Evolutionary conservation across 495 filamentous ascomycete species (phyloP).

Genomic region (Penicillium dipodomyicola): DNA sequence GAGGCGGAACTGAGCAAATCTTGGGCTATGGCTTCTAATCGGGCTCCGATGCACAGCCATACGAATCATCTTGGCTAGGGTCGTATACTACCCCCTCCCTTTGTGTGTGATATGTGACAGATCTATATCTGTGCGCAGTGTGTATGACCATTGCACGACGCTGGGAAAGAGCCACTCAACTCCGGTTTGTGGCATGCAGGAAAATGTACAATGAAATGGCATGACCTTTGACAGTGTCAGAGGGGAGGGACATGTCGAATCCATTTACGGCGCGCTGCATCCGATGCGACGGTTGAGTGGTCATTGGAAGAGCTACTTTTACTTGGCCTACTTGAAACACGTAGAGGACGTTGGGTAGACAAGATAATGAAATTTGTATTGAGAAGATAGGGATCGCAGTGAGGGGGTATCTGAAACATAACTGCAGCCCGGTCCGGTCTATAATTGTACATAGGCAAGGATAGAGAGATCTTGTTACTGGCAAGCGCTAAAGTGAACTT

Average conservation of each 20-base stretch:
- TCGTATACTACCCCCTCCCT: not conserved
- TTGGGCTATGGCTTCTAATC: not conserved
- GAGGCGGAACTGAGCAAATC: not conserved
- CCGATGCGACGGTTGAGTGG: not conserved
- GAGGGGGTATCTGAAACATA: conserved; percentile 28
- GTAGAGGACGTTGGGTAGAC: not conserved
- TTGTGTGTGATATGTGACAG: not conserved
- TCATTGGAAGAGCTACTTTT: not conserved
- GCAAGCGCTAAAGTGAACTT: conserved; percentile 6
- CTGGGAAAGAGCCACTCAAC: not conserved
- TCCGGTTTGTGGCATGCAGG: not conserved
- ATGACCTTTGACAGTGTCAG: not conserved
- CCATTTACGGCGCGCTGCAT: not conserved
- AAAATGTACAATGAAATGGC: not conserved
- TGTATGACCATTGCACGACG: not conserved
- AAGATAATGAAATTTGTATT: conserved; percentile 2
- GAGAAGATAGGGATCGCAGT: conserved; percentile 2
- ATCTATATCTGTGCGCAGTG: not conserved
- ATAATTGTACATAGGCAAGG: conserved; percentile 16
- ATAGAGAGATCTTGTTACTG: conserved; percentile 1
- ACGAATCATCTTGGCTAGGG: not conserved
- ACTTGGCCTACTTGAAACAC: not conserved
- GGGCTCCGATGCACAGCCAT: not conserved
- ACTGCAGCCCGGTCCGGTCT: conserved; percentile 12
- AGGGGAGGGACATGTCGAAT: not conserved